These are phyloP conservation scores for Citrus sinensis DNA, from an alignment of 345 rosid genomes.

Conservation along the genomic window DVS_A1.0 CM039165.1:34272001-34272500, in stretches of 20 bases:
- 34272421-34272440: background rate
- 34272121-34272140: background rate
- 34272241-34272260: background rate
- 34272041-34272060: background rate
- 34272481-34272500: no score
- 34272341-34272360: background rate
- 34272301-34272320: constrained; percentile 1
- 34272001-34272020: background rate
- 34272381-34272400: background rate
- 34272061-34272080: background rate
- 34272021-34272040: background rate
- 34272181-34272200: background rate
- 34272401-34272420: background rate
- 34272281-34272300: background rate
- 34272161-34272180: background rate
- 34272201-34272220: background rate
- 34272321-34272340: background rate
- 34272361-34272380: background rate
- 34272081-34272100: background rate
- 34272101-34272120: no score
- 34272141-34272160: constrained; percentile 1
- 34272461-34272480: background rate
- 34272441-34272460: background rate
- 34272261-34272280: background rate
- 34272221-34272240: background rate